phyloP scores from a whole-genome alignment of 1,139 yeast genomes.

The Saccharomyces pastorianus region DNA sequence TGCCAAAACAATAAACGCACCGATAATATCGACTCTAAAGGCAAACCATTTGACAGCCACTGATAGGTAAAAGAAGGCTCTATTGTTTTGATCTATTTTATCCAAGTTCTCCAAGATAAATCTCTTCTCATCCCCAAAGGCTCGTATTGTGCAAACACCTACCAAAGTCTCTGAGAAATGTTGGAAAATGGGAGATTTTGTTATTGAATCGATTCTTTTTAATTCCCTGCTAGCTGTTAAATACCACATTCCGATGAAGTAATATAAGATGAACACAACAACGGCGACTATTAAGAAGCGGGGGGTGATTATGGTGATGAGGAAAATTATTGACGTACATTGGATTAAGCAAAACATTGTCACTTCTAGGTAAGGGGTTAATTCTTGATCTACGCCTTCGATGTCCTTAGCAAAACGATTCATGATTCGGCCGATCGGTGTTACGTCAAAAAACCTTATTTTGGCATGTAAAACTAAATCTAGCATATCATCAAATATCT shows the following conservation, averaged over 20 bases:
- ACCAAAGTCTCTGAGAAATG: slow-evolving; percentile 63
- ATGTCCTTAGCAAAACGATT: slow-evolving; percentile 58
- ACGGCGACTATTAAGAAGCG: slow-evolving; percentile 3
- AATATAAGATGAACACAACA: slow-evolving; percentile 4
- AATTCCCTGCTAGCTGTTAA: slow-evolving; percentile 31
- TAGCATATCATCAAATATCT: slow-evolving; percentile 7
- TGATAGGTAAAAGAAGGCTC: slow-evolving; percentile 53
- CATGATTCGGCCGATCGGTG: slow-evolving; percentile 54
- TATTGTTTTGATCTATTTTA: slow-evolving; percentile 52
- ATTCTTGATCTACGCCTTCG: slow-evolving; percentile 50
- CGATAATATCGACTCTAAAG: slow-evolving; percentile 49
- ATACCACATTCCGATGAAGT: slow-evolving; percentile 9
- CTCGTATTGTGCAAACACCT: slow-evolving; percentile 60
- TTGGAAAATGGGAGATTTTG: slow-evolving; percentile 63
- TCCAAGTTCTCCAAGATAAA: slow-evolving; percentile 42
- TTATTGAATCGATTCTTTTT: slow-evolving; percentile 63
- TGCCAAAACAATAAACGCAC: slow-evolving; percentile 35
- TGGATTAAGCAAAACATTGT: slow-evolving; percentile 4
- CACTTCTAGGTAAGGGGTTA: slow-evolving; percentile 27
- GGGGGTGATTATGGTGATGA: slow-evolving; percentile 12
- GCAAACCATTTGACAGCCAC: slow-evolving; percentile 72
- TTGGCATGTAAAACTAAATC: slow-evolving; percentile 43
- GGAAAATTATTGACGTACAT: slow-evolving; percentile 6
- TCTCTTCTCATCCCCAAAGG: slow-evolving; percentile 42
- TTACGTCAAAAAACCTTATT: slow-evolving; percentile 52